A percentile compares a stretch with the other conserved stretches of the same genome.
These are phyloP conservation scores for Fusarium phyllophilum DNA, from an alignment of 2,329 filamentous ascomycete genomes.

Conservation along the genomic window DNA sequence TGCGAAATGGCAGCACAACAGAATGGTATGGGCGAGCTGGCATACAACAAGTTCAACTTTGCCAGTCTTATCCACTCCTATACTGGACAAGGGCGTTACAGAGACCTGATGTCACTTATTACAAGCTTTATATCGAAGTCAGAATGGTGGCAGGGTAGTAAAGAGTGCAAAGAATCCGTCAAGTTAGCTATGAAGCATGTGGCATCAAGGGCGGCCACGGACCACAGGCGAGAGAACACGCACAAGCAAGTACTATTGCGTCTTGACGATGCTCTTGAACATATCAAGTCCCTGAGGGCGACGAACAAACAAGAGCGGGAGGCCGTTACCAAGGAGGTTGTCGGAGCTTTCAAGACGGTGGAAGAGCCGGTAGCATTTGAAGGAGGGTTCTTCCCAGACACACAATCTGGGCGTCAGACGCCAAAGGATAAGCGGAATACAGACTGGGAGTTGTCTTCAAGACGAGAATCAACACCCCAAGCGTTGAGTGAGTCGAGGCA, in stretches of 20 bases:
- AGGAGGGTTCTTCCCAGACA: conserved; percentile 9
- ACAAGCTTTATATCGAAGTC: conserved; percentile 45
- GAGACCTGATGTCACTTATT: conserved; percentile 46
- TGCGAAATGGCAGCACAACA: conserved; percentile 51
- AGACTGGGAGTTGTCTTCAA: conserved; percentile 9
- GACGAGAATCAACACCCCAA: conserved; percentile 5
- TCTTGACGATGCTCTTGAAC: conserved; percentile 35
- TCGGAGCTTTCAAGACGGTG: conserved; percentile 32
- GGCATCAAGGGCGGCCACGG: conserved; percentile 40
- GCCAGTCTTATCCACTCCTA: conserved; percentile 50
- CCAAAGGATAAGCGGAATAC: conserved; percentile 15
- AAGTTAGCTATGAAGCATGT: conserved; percentile 52
- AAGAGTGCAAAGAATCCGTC: conserved; percentile 51
- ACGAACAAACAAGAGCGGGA: conserved; percentile 33
- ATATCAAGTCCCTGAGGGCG: conserved; percentile 38
- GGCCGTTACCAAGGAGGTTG: conserved; percentile 24
- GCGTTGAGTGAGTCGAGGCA: conserved; percentile 9
- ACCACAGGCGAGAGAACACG: conserved; percentile 2
- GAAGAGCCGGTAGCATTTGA: conserved; percentile 30
- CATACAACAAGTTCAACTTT: conserved; percentile 54
- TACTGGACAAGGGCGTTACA: conserved; percentile 47
- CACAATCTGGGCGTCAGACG: conserved; percentile 7
- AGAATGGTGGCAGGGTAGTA: conserved; percentile 52
- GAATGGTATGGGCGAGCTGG: conserved; percentile 50
- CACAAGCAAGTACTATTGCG: conserved; percentile 41